Evolutionary conservation across 139 green algal genomes (phyloP).

Genomic region (Tetratostichococcus sp.): DNA sequence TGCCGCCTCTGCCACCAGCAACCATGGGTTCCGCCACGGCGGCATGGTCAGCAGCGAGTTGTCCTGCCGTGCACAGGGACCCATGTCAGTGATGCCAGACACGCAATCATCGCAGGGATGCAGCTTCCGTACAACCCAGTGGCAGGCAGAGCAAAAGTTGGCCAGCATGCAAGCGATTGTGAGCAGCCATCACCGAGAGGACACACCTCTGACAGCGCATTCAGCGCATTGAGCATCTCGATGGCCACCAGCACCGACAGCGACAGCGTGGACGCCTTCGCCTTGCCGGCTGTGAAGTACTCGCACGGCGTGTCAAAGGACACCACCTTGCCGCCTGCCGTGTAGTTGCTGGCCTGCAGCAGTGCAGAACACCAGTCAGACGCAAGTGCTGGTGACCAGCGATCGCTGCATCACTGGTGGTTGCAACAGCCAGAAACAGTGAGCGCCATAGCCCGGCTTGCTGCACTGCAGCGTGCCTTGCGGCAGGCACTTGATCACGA

Average conservation of each 20-base stretch:
- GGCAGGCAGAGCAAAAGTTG: background rate
- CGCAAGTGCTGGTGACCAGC: no score
- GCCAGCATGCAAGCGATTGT: background rate
- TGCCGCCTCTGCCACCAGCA: conserved; percentile 84
- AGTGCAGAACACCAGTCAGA: background rate
- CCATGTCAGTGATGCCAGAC: background rate
- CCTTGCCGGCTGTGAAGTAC: conserved; percentile 87
- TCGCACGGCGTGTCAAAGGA: conserved; percentile 81
- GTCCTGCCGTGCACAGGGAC: conserved; percentile 43
- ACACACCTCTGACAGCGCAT: conserved; percentile 83
- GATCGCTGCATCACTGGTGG: no score
- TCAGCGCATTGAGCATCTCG: conserved; percentile 99
- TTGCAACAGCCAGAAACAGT: no score
- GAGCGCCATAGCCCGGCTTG: background rate
- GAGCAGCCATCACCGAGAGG: background rate
- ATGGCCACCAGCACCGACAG: conserved; percentile 96
- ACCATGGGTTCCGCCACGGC: conserved; percentile 93
- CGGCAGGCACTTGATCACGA: no score
- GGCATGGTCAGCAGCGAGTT: conserved; percentile 81
- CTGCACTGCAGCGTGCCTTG: no score
- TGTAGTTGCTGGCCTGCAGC: conserved; percentile 47
- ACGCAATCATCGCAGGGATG: no score
- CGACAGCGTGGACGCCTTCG: conserved; percentile 93
- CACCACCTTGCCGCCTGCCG: conserved; percentile 48
- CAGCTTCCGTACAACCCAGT: no score